Evolutionary conservation across 768 basidiomycete species (phyloP), one percentile per base, ranked within the genome.

Genomic region (Hygrophoropsis aurantiaca): DNA sequence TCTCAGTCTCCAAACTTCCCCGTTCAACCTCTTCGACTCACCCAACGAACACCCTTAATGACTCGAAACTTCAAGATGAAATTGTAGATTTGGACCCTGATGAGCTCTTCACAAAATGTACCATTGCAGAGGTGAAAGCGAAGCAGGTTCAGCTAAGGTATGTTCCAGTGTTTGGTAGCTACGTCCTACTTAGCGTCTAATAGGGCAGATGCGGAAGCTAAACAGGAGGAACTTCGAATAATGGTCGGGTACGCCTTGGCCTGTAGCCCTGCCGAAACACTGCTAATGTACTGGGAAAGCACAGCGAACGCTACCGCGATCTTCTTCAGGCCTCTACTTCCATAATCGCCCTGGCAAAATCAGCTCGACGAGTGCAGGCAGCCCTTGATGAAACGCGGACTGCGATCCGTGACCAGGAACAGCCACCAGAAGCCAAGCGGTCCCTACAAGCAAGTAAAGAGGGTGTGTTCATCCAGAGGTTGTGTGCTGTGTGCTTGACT

Each of bases 251-350:
- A 72, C 79, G 90, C 84, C 53, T 36, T 49, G 26, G 40, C 47
- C 15, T 48, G 15, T 21, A 30, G 21, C 26, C 21, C 8, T 10
- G 11, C 40, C 30, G 36, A 38, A 26, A 10, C 43, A 40, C 46
- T 67, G 52, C 66, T 68, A 71, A 57, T 62, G 59, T 69, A 68
- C 58, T 62, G 62, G 70, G 80, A 79, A 83, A 81, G 79, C 59
- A 64, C 66, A 93, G 90, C 69, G 90, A 92, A 82, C 84, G 90
- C 55, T 93, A 93, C 67, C 84, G 90, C 37, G 90, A 93, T 64
- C 73, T 93, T 24, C 70, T 93, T 26, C 87, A 91, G 67, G 89
- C 90, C 1, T 92, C 90, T 0, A 80, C 88, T 3, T 89, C 89
- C 1, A 93, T 93, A 37, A 84, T 91, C 37, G 78, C 82, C 39